Conservation (phyloP, 345 rosid species). For the Conringia planisiliqua region DNA sequence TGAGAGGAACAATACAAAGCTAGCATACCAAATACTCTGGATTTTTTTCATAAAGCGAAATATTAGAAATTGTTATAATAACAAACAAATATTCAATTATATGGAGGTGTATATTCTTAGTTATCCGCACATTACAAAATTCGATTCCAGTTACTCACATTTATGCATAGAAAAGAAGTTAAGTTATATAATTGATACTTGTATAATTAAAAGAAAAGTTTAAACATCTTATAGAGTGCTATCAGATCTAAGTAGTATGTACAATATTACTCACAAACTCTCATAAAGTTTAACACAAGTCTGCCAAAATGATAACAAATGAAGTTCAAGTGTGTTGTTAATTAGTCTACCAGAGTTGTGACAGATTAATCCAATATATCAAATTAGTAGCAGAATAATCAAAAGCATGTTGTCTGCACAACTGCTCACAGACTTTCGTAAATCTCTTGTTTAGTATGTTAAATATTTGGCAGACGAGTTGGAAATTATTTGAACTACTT, state of each 20-base stretch:
- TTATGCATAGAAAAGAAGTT: neutral
- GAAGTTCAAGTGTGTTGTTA: neutral
- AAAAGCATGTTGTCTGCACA: neutral
- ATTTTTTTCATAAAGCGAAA: neutral
- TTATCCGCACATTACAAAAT: neutral
- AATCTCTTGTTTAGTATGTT: neutral
- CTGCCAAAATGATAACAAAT: neutral
- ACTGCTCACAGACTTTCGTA: neutral
- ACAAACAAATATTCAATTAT: too few relatives aligned
- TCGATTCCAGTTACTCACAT: neutral
- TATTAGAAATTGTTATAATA: neutral
- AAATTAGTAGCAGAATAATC: neutral
- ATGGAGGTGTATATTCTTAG: neutral
- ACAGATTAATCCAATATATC: neutral
- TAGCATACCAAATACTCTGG: constrained; percentile 9
- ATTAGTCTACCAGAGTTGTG: neutral
- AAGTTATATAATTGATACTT: neutral
- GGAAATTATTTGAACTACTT: neutral
- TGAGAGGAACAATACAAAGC: constrained; percentile 21
- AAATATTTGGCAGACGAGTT: neutral
- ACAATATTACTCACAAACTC: neutral
- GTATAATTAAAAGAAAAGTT: neutral
- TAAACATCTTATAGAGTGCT: too few relatives aligned
- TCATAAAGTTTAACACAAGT: neutral
- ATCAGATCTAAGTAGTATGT: neutral